Base-by-base conservation (phyloP, 805 yeast genomes). In the Dipodascus geniculatus region DNA sequence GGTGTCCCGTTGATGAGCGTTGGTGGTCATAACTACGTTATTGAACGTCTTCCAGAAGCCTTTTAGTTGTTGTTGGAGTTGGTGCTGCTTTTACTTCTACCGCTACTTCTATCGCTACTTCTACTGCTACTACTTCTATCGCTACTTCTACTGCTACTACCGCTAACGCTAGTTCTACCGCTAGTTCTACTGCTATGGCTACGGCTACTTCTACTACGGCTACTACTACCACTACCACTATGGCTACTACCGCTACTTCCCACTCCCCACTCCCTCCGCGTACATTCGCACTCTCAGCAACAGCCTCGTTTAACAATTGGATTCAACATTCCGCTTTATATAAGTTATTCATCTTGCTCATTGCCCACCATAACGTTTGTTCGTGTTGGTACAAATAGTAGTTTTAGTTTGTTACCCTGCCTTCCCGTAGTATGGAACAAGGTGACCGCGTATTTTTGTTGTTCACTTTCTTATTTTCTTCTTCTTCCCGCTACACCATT, bases 1-100 rank as follows among this genome's bases (percentile, higher is more conserved):
- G 99, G 99, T 63, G 86, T 93, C 57, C 99, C 99, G 11, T 74
- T 93, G 35, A 81, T 93, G 95, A 87, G 96, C 70, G 99, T 93
- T 3, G 99, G 98, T 35, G 85, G 85, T 1, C 96, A 88, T 67
- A 74, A 89, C 1, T 93, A 91, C 66, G 96, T 87, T 38, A 83
- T 93, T 60, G 99, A 93, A 69, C 80, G 96, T 67, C 77, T 93
- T 55, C 99, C 99, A 1, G 96, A 90, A 68, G 96, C 86, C 33
- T 71, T 71, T 52, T 71, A 57, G 57, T 11, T 19, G 28, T n/a
- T n/a, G n/a, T n/a, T n/a, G n/a, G n/a, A n/a, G 38, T 31, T 31
- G 16, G 16, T 51, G 38, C 38, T 16, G 16, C 11, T 11, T 11
- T 11, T 11, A 31, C 38, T 16, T 11, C 74, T 73, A 57, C 75